Conservation (phyloP, 2,329 filamentous ascomycete species). For the Microcyclosporella mali region DNA sequence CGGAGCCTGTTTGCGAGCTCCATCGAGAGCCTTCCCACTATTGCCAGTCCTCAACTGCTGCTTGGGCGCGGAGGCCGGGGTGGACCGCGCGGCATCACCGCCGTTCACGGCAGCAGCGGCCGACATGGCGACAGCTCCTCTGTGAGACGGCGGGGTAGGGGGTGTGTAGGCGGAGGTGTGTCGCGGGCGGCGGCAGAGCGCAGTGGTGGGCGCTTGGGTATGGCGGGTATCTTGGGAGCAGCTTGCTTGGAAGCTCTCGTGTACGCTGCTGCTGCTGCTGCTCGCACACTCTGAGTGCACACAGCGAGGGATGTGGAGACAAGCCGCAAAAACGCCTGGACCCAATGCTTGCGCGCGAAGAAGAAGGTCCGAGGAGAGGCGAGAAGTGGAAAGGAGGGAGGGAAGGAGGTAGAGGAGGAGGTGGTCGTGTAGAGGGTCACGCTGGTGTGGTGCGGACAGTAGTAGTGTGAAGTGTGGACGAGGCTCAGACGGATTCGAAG, state of each 20-base stretch:
- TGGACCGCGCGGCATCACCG: conserved; percentile 10
- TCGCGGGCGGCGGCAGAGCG: conserved; percentile 1
- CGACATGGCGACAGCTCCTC: conserved; percentile 21
- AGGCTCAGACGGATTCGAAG: neutral
- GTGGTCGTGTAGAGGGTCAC: conserved; percentile 1
- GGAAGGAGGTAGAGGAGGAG: neutral
- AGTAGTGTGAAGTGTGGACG: neutral
- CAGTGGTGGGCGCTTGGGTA: neutral
- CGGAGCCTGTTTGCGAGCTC: conserved; percentile 49
- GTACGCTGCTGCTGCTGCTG: neutral
- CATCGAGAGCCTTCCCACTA: conserved; percentile 46
- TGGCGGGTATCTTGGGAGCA: neutral
- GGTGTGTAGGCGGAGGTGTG: conserved; percentile 4
- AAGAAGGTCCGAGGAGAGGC: neutral
- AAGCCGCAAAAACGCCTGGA: neutral
- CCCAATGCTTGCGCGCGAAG: too few relatives aligned
- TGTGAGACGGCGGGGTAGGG: conserved; percentile 10
- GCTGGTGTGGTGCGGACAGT: neutral
- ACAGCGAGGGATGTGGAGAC: too few relatives aligned
- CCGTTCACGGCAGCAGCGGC: conserved; percentile 27
- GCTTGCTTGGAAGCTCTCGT: too few relatives aligned
- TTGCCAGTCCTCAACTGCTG: conserved; percentile 47
- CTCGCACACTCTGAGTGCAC: conserved; percentile 4
- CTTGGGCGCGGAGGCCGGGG: conserved; percentile 15
- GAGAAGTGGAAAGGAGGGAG: conserved; percentile 1